Evolutionary conservation across 257 asterid species (phyloP), one percentile per base, ranked within the genome.

Genomic region (Nemophila menziesii): DNA sequence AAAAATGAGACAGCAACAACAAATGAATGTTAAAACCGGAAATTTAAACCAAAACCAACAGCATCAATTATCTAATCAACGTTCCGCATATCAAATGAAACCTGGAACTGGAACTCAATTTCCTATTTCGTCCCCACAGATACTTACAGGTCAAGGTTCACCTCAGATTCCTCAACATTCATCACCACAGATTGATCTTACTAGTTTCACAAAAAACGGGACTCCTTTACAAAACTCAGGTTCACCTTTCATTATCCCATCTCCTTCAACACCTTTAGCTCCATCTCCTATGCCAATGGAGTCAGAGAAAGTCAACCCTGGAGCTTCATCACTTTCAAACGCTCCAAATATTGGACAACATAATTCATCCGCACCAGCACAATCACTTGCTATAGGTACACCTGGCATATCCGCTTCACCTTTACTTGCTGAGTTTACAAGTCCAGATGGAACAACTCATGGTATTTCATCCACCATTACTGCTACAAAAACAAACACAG

Each of bases 381-480:
- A 80, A 46, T 80, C 93, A 45, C 71, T 77, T 56, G 81, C 85
- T 15, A 72, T 80, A 33, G 87, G 83, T 36, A 80, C 79, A 38
- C 93, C 93, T 12, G 93, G 89, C 60, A 80, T 80, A 54, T 80
- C 93, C 8, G 84, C 93, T 49, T 80, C 93, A n/a, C 93, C 93
- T 54, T 69, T 80, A 56, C 78, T 80, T 52, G 84, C 93, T 49
- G 93, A 80, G 55, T 71, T 69, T 46, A 66, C 75, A 47, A 64
- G 79, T 53, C 68, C 76, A 19, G 93, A 77, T 59, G 87, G 84
- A 43, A n/a, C n/a, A n/a, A 54, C 72, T 50, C 79, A 71, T 53
- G 80, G 79, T 16, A 69, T 57, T 52, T 61, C 62, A 24, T 54
- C 80, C 53, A 57, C 79, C 50, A 55, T 72, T 64, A 67, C 66